phyloP scores from a whole-genome alignment of 768 basidiomycete species.

The Scleroderma bovista region DNA sequence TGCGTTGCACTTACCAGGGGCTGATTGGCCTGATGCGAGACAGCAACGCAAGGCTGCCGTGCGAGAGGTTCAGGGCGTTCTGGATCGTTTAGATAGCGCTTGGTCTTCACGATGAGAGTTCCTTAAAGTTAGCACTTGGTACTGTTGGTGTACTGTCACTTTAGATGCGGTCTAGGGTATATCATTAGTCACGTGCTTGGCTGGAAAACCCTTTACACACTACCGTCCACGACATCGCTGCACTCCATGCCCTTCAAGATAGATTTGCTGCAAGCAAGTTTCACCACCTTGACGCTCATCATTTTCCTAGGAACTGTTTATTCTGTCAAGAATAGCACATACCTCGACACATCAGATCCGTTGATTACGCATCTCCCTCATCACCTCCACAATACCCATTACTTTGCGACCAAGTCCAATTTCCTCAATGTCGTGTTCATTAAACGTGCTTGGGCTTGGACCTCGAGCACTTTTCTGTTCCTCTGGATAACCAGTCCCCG shows the following conservation, averaged over 20 bases:
- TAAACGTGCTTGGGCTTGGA: slow-evolving; percentile 92
- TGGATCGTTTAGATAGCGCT: slow-evolving; percentile 73
- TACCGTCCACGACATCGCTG: background rate
- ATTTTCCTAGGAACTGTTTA: slow-evolving; percentile 59
- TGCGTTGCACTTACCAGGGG: slow-evolving; percentile 60
- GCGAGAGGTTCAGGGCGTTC: slow-evolving; percentile 72
- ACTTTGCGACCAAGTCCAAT: slow-evolving; percentile 80
- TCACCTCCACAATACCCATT: slow-evolving; percentile 53
- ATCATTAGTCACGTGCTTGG: too few relatives aligned
- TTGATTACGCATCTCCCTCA: slow-evolving; percentile 65
- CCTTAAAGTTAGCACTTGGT: background rate
- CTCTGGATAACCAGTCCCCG: slow-evolving; percentile 55
- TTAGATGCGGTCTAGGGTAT: too few relatives aligned
- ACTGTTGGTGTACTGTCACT: too few relatives aligned
- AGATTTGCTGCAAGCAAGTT: slow-evolving; percentile 26
- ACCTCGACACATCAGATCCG: slow-evolving; percentile 82
- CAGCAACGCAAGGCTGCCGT: slow-evolving; percentile 82
- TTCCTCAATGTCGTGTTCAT: slow-evolving; percentile 81
- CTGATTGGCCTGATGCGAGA: slow-evolving; percentile 74
- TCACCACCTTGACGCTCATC: slow-evolving; percentile 40
- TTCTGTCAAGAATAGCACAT: slow-evolving; percentile 59
- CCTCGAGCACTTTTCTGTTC: slow-evolving; percentile 57
- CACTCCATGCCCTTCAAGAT: slow-evolving; percentile 14
- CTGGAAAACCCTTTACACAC: background rate
- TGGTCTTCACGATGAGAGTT: slow-evolving; percentile 39